Conservation (phyloP, 768 basidiomycete species). For the Calvatia gigantea region DNA sequence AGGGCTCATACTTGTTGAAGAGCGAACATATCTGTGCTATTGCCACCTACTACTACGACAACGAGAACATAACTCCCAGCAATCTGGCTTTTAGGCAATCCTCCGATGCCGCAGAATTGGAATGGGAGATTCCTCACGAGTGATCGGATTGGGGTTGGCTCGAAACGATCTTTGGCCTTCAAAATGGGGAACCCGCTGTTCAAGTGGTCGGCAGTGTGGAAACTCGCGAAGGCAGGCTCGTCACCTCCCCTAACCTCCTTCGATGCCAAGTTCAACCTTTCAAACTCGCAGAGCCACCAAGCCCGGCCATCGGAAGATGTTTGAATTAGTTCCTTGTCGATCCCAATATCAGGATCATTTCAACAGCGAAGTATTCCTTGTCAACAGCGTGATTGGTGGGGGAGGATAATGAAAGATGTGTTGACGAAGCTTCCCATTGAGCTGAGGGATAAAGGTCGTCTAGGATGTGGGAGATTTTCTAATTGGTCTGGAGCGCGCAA, state of each 20-base stretch:
- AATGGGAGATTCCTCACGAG: conserved; percentile 12
- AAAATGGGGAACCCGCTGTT: conserved; percentile 19
- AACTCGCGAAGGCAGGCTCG: conserved; percentile 31
- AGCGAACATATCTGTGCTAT: conserved; percentile 32
- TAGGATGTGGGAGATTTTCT: no score
- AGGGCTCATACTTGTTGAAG: conserved; percentile 9
- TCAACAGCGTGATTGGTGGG: background rate
- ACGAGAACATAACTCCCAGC: conserved; percentile 22
- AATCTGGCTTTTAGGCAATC: conserved; percentile 23
- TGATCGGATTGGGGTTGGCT: conserved; percentile 29
- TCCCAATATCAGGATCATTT: conserved; percentile 21
- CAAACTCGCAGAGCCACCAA: conserved; percentile 28
- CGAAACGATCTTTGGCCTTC: conserved; percentile 21
- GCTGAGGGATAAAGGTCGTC: no score
- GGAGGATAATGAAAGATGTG: no score
- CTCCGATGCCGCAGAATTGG: background rate
- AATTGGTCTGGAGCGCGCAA: background rate
- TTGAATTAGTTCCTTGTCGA: conserved; percentile 37
- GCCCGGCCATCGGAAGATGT: conserved; percentile 36
- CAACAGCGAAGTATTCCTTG: conserved; percentile 15
- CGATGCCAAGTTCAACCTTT: conserved; percentile 34
- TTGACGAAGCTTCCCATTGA: no score
- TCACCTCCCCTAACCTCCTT: conserved; percentile 37
- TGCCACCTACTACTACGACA: conserved; percentile 26
- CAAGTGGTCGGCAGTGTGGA: conserved; percentile 30